Conservation (phyloP, 208 protist species). For the Naegleria fowleri region DNA sequence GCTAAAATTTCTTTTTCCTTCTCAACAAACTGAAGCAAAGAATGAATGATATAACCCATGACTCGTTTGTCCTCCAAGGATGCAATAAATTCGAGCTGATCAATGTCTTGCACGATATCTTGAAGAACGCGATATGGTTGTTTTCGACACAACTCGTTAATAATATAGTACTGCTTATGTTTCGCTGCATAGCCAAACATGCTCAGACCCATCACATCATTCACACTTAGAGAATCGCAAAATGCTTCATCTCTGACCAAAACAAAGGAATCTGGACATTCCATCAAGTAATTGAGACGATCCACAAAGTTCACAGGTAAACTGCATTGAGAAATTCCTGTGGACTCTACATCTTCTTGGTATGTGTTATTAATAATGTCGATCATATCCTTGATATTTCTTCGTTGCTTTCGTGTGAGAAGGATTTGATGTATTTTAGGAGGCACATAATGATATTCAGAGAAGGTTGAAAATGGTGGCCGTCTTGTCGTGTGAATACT, state of each 20-base stretch:
- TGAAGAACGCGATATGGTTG: neutral
- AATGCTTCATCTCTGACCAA: neutral
- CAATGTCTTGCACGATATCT: neutral
- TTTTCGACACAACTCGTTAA: neutral
- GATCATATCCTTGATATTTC: neutral
- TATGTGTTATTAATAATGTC: neutral
- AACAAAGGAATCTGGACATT: neutral
- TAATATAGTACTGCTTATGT: neutral
- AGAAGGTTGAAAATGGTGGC: too few relatives aligned
- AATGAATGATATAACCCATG: neutral
- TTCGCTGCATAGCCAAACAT: neutral
- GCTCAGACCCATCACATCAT: neutral
- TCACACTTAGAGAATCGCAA: neutral
- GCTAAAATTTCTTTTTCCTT: neutral
- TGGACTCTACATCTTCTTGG: neutral
- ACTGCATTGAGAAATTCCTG: neutral
- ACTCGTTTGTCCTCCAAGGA: neutral
- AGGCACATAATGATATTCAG: neutral
- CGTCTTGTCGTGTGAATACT: too few relatives aligned
- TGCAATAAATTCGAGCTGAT: neutral
- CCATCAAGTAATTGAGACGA: neutral
- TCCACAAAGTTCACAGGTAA: neutral
- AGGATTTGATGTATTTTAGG: neutral
- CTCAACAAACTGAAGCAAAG: neutral
- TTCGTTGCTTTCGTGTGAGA: neutral